These are phyloP conservation scores for Malbranchea zuffiana DNA, from an alignment of 2,329 filamentous ascomycete genomes.

Conservation along the genomic window DNA sequence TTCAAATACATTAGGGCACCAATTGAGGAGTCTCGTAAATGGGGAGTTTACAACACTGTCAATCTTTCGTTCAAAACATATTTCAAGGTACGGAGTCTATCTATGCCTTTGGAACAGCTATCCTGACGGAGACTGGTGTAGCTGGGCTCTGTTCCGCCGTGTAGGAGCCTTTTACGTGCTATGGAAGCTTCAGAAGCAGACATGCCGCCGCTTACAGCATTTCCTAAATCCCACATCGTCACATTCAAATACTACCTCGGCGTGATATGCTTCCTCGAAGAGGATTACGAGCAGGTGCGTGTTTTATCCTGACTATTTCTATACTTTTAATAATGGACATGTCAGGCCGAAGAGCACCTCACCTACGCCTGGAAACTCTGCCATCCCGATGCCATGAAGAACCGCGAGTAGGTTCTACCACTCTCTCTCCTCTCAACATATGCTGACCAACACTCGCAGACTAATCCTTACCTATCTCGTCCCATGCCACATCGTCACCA, in stretches of 20 bases:
- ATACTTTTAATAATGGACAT: background rate
- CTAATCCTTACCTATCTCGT: constrained; percentile 91
- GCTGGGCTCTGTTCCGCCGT: constrained; percentile 46
- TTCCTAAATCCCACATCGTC: constrained; percentile 81
- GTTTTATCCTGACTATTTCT: background rate
- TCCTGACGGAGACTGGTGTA: constrained; percentile 59
- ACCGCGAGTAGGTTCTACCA: constrained; percentile 60
- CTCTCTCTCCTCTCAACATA: background rate
- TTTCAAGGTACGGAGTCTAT: constrained; percentile 54
- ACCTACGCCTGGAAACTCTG: constrained; percentile 74
- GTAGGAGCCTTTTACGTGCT: constrained; percentile 74
- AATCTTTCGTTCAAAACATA: constrained; percentile 98
- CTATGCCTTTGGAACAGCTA: constrained; percentile 26
- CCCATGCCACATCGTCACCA: constrained; percentile 81
- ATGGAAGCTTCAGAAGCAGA: constrained; percentile 67
- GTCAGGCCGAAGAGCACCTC: constrained; percentile 65
- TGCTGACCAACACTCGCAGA: constrained; percentile 37
- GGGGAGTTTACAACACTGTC: constrained; percentile 91
- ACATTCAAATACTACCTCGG: constrained; percentile 96
- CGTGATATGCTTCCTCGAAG: constrained; percentile 85
- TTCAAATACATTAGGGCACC: constrained; percentile 50
- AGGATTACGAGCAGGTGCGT: constrained; percentile 69
- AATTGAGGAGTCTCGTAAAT: constrained; percentile 85
- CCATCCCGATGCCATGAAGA: constrained; percentile 58
- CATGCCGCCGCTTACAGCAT: constrained; percentile 66